Evolutionary conservation across 2,329 filamentous ascomycete species (phyloP), one percentile per base, ranked within the genome.

Genomic region (Purpureocillium takamizusanense): DNA sequence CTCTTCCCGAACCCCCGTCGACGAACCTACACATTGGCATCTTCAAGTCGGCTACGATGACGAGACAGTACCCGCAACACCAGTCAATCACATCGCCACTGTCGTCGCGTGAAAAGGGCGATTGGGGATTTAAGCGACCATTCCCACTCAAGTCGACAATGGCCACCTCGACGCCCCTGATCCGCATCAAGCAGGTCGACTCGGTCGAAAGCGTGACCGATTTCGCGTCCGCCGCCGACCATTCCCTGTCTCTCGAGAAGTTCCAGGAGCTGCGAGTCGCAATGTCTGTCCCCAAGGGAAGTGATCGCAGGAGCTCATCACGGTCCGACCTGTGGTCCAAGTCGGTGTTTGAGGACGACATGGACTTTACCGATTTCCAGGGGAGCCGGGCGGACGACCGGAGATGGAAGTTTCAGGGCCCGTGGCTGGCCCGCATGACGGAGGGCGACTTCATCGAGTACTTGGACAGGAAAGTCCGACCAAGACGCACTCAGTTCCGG

Each of bases 91-190:
- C 82, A 12, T 89, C 87, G 1, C 82, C 87, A 6, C 66, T 73
- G 33, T 72, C 78, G 14, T 89, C 88, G 7, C 73, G 86, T 17
- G 67, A 71, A 31, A 77, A 77, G 53, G 90, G 90, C 28, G 90
- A 97, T 55, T 97, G 90, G 89, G 90, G 90, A 12, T 67, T 95
- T 51, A 97, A 97, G 66, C 73, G 90, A 39, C 72, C 87, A 1
- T 69, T 97, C 6, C 90, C 90, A 2, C 64, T 82, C 8, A 82
- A 82, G 57, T 80, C 83, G 3, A 89, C 86, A 5, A 76, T 78
- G 15, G 76, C 77, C 38, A 79, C 78, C 7, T 78, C 81, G 7
- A 81, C 79, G n/a, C 85, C 88, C 9, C 69, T 85, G 36, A 74
- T 95, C 38, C 78, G 86, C 46, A 65, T 97, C 49, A 80, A 78